Evolutionary conservation across 768 basidiomycete species (phyloP), one percentile per base, ranked within the genome.

Genomic region (Dentipellis fragilis): DNA sequence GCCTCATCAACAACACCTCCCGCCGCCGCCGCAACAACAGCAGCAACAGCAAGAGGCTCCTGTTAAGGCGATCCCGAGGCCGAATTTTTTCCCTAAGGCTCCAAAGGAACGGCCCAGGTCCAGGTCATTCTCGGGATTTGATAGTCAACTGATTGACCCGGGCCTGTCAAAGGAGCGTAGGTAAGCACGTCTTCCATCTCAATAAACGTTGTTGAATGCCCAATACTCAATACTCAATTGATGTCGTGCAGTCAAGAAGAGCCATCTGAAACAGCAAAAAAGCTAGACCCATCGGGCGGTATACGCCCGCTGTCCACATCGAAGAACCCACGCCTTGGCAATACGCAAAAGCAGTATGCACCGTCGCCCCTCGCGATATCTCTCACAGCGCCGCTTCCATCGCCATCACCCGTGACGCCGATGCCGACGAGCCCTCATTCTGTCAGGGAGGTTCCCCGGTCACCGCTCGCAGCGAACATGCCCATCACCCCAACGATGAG

Each of bases 41-140:
- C 29, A 59, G 57, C n/a, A 17, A 29, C 34, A 51, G 16, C 52
- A 12, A 9, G 14, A 16, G 56, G 40, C 40, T 50, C 47, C 54
- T 37, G 57, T 29, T 29, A 29, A 29, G 29, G 29, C 29, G 29
- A 29, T 86, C 23, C 83, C 79, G 0, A 68, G 85, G 12, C 73
- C 84, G 0, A 83, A 85, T 49, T 88, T 89, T 63, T 74, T 80
- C 55, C 86, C 88, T 0, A 75, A 76, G 54, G 72, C 71, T 9
- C 72, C 74, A 7, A 73, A 73, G 2, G 62, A 71, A 9, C 70
- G 89, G 6, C 79, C 77, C 12, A 69, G 79, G 5, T 89, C 89
- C 4, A 67, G 87, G 51, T 89, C 86, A 19, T 91, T 91, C 64
- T 89, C 87, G 9, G 84, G 80, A 2, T 84, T 89, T 67, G 78